A percentile compares a stretch with the other conserved stretches of the same genome.
Evolutionary conservation across 1,284 basidiomycete genomes (phyloP).

Genomic region (Boletus sp.): DNA sequence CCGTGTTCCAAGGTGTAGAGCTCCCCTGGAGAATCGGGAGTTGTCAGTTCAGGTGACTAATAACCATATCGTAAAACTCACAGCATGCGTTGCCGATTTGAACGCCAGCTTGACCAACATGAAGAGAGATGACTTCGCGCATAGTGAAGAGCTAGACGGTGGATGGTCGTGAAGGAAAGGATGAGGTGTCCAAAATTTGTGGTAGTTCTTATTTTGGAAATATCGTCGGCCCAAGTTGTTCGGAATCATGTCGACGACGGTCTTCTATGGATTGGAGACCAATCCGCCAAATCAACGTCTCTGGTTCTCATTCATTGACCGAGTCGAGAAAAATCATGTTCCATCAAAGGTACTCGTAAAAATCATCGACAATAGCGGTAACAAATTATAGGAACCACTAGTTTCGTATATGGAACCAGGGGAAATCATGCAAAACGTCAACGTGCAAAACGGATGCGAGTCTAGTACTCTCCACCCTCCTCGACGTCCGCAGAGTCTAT

Average conservation of each 20-base stretch:
- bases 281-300: too few relatives aligned
- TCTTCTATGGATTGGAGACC: too few relatives aligned
- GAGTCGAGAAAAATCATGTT: not conserved
- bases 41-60: not conserved
- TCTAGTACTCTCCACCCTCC: constrained; percentile 73
- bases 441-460: constrained; percentile 5
- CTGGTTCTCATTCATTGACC: too few relatives aligned
- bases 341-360: constrained; percentile 25
- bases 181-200: constrained; percentile 21
- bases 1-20: constrained; percentile 96
- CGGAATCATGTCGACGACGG: too few relatives aligned
- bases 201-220: constrained; percentile 25
- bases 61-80: constrained; percentile 38
- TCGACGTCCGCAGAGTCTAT: constrained; percentile 85
- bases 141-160: constrained; percentile 35
- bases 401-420: constrained; percentile 21
- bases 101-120: constrained; percentile 92
- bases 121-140: constrained; percentile 90
- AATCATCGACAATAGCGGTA: constrained; percentile 26
- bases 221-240: constrained; percentile 12
- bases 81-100: constrained; percentile 96
- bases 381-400: constrained; percentile 31
- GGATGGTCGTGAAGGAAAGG: constrained; percentile 10
- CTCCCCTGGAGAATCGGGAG: constrained; percentile 45
- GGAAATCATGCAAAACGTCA: constrained; percentile 16